A percentile compares a stretch with the other conserved stretches of the same genome.
These are phyloP conservation scores for Rosellinia necatrix DNA, from an alignment of 2,329 filamentous ascomycete genomes.

Conservation along the genomic window DNA sequence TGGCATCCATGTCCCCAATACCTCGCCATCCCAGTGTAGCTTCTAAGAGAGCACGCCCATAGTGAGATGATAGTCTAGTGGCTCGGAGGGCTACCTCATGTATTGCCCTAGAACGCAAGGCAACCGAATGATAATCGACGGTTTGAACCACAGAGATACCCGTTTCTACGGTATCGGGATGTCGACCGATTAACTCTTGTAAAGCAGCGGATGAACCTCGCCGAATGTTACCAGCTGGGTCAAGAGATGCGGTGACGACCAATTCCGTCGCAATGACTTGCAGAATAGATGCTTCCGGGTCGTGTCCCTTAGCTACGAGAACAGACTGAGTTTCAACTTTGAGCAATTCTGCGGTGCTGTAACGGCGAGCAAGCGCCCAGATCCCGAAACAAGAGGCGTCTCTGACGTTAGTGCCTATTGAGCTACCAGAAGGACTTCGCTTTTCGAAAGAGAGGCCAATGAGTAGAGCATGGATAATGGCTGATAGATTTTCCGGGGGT, in stretches of 20 bases:
- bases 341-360: constrained; percentile 77
- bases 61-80: constrained; percentile 69
- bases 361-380: constrained; percentile 88
- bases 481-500: constrained; percentile 69
- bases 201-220: constrained; percentile 90
- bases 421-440: constrained; percentile 80
- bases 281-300: constrained; percentile 57
- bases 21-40: constrained; percentile 85
- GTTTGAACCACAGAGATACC: constrained; percentile 87
- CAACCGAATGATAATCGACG: constrained; percentile 92
- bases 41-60: constrained; percentile 71
- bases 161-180: constrained; percentile 80
- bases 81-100: constrained; percentile 74
- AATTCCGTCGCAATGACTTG: constrained; percentile 83
- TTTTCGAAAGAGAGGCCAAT: constrained; percentile 88
- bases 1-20: constrained; percentile 76
- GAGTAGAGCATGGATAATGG: constrained; percentile 77
- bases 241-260: constrained; percentile 79
- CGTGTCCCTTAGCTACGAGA: constrained; percentile 46
- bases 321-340: constrained; percentile 59
- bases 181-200: constrained; percentile 90
- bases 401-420: constrained; percentile 85
- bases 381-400: constrained; percentile 97
- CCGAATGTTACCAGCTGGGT: constrained; percentile 90
- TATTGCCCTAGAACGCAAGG: constrained; percentile 82